These are phyloP conservation scores for Penicillium occitanis DNA, from an alignment of 2,329 filamentous ascomycete species.

Conservation along the genomic window DNA sequence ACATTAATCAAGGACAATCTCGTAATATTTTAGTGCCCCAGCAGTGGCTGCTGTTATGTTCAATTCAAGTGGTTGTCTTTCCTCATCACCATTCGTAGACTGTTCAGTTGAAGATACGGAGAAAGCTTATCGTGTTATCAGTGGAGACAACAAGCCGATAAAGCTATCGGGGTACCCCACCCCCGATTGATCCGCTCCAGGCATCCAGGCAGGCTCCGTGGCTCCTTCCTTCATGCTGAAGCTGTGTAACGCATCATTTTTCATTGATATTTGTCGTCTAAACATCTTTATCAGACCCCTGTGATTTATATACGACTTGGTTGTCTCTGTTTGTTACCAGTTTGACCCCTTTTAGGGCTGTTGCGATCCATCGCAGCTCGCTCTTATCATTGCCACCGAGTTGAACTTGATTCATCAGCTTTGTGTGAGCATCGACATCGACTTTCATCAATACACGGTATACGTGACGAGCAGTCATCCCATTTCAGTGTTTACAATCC, in stretches of 20 bases:
- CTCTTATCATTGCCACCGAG: conserved; percentile 1
- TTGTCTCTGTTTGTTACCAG: not conserved
- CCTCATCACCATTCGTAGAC: too few relatives aligned
- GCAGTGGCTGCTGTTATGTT: not conserved
- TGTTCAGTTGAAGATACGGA: not conserved
- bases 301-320: not conserved
- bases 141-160: conserved; percentile 11
- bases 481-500: not conserved
- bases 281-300: not conserved
- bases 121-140: conserved; percentile 3
- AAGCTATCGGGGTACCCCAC: conserved; percentile 19
- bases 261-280: not conserved
- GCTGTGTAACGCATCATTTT: not conserved
- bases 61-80: not conserved
- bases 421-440: not conserved
- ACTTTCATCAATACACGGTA: not conserved
- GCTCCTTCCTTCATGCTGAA: not conserved
- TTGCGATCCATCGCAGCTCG: conserved; percentile 1
- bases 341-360: not conserved
- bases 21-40: not conserved
- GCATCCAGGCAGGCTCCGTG: conserved; percentile 6
- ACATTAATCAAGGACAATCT: not conserved
- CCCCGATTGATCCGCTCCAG: conserved; percentile 14
- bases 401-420: not conserved
- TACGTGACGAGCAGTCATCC: not conserved